phyloP scores from a whole-genome alignment of 139 green algal genomes.

The Auxenochlorella pyrenoidosa region DNA sequence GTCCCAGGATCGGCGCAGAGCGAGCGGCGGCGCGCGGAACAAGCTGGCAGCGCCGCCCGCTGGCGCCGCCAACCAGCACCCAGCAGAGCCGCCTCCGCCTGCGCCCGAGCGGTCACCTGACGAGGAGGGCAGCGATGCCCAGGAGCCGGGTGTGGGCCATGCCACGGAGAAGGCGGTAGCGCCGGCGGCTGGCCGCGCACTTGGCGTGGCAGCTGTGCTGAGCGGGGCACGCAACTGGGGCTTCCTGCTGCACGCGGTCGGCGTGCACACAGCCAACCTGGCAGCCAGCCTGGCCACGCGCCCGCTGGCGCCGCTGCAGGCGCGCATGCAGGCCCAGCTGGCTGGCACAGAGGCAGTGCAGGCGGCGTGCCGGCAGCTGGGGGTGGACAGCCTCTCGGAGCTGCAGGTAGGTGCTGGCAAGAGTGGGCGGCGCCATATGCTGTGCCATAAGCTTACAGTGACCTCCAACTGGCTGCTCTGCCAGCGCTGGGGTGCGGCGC shows the following conservation, averaged over 20 bases:
- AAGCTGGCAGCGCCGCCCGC: conserved; percentile 7
- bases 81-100: not conserved
- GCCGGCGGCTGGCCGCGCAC: not conserved
- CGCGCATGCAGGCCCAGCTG: conserved; percentile 27
- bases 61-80: not conserved
- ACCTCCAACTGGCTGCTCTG: too few relatives aligned
- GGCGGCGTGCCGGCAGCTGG: conserved; percentile 23
- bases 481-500: too few relatives aligned
- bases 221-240: conserved; percentile 24
- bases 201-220: conserved; percentile 21
- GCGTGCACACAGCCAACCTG: conserved; percentile 19
- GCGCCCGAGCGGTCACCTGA: not conserved
- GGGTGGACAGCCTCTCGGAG: not conserved
- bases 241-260: conserved; percentile 16
- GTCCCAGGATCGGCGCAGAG: not conserved
- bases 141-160: not conserved
- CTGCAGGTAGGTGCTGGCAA: conserved; percentile 8
- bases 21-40: not conserved
- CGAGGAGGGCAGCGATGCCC: not conserved
- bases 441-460: too few relatives aligned
- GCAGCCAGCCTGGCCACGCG: not conserved
- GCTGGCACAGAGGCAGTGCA: conserved; percentile 2
- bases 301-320: conserved; percentile 16
- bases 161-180: not conserved
- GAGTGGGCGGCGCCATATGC: not conserved